Percentiles rank a stretch among this genome's conserved stretches.
Conservation (phyloP, 257 asterid species). For the Ajuga chamaepitys region DNA sequence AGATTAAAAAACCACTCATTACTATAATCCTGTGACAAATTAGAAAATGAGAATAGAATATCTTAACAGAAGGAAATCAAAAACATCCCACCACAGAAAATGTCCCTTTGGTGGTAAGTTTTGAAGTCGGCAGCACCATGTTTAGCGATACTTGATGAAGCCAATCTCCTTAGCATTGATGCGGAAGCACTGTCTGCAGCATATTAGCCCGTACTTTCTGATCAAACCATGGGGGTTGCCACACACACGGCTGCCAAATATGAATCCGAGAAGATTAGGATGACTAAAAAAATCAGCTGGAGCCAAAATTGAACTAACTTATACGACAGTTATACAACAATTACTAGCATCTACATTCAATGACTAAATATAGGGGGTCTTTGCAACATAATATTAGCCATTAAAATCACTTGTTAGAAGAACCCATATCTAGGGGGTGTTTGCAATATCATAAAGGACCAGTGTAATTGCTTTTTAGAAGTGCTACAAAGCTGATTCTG, state of each 20-base stretch:
- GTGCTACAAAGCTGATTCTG: too few relatives aligned
- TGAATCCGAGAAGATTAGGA: background rate
- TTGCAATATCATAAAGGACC: too few relatives aligned
- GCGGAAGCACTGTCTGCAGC: conserved; percentile 39
- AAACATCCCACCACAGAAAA: background rate
- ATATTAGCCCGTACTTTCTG: conserved; percentile 32
- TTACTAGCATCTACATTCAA: too few relatives aligned
- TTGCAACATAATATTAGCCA: too few relatives aligned
- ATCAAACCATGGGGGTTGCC: conserved; percentile 30
- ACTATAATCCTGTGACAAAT: conserved; percentile 10
- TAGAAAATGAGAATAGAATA: background rate
- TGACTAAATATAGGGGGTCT: too few relatives aligned
- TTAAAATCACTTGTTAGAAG: too few relatives aligned
- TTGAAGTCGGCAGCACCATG: background rate
- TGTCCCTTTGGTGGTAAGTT: background rate
- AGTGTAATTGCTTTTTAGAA: too few relatives aligned
- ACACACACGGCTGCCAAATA: conserved; percentile 27
- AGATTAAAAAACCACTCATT: conserved; percentile 1
- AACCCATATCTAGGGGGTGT: too few relatives aligned
- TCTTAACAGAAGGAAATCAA: background rate
- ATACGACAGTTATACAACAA: too few relatives aligned
- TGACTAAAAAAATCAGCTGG: background rate
- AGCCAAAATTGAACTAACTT: background rate
- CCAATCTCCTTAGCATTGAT: conserved; percentile 39
- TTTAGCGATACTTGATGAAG: conserved; percentile 35